Base-by-base conservation (phyloP, 371 early-diverging fungal genomes). In the Haplosporangium sp. region DNA sequence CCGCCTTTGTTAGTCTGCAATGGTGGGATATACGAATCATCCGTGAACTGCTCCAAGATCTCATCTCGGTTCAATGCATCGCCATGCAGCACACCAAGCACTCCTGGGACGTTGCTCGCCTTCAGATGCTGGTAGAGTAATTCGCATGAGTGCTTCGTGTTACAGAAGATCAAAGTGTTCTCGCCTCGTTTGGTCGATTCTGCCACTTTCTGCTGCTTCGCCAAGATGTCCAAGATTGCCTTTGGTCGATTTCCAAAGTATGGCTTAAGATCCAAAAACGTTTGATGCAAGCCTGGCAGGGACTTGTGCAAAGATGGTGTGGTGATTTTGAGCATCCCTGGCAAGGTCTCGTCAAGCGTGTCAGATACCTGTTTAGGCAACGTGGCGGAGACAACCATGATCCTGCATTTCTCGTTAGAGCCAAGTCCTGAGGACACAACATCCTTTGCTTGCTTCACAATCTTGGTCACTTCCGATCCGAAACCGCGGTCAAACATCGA, bases 401-500 rank as follows among this genome's bases (percentile, higher is more conserved):
- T 80, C 38, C 85, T 83, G 43, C 52, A 50, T 21, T 62, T 40
- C 54, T 69, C 60, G 59, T 52, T 50, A 2, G 60, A 11, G 13
- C 38, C 16, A 6, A 42, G 21, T 12, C 46, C n/a, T 38, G 74
- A 42, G 29, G 61, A 29, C 40, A 47, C 45, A 6, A 64, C 68
- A n/a, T 53, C 59, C 64, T 81, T 73, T 40, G 83, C 60, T 13
- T 73, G 63, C n/a, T 73, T 62, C 9, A 91, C 76, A 55, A 93
- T 82, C 20, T 73, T 61, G 40, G 65, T 59, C 37, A 89, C 83
- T 48, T 95, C 94, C 2, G 89, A 85, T 38, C 86, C 90, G 83
- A 95, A 96, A 29, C 92, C 92, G 23, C 86, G 85, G 82, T 94
- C 95, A 83, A 96, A 92, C 82, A 98, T 81, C 0, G 97, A 93